Evolutionary conservation across 2,329 filamentous ascomycete species (phyloP).

Genomic region (Xylariaceae sp.): DNA sequence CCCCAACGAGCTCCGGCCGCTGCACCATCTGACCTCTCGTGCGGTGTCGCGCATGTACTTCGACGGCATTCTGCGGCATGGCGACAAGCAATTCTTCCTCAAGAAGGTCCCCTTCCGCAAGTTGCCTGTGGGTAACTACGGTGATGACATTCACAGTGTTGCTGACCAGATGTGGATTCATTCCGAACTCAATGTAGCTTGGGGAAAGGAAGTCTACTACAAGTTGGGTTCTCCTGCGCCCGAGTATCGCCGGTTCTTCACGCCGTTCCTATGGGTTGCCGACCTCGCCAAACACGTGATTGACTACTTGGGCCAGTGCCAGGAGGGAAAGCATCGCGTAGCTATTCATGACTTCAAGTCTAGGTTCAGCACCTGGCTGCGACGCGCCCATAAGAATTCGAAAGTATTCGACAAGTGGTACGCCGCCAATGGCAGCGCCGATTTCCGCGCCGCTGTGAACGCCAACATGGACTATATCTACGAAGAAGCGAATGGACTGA

Average conservation of each 20-base stretch:
- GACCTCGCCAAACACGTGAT: conserved; percentile 67
- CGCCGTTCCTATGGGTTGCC: conserved; percentile 64
- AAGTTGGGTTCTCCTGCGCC: conserved; percentile 49
- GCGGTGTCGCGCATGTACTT: conserved; percentile 43
- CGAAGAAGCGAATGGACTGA: conserved; percentile 54
- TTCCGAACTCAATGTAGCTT: conserved; percentile 41
- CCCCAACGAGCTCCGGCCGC: conserved; percentile 48
- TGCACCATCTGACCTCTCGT: conserved; percentile 47
- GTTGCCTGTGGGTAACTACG: conserved; percentile 64
- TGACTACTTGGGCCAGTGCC: conserved; percentile 52
- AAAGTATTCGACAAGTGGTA: conserved; percentile 51
- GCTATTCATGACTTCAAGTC: conserved; percentile 51
- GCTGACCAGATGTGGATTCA: conserved; percentile 58
- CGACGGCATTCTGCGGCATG: conserved; percentile 53
- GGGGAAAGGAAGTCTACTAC: conserved; percentile 54
- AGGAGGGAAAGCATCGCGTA: conserved; percentile 34
- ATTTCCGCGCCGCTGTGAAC: conserved; percentile 59
- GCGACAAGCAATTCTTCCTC: conserved; percentile 45
- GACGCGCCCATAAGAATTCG: conserved; percentile 38
- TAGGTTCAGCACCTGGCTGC: conserved; percentile 55
- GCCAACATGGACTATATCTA: conserved; percentile 59
- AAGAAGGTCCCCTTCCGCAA: conserved; percentile 50
- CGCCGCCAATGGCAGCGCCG: conserved; percentile 39
- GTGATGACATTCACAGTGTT: conserved; percentile 41
- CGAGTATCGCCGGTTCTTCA: conserved; percentile 59